Evolutionary conservation across 2,329 filamentous ascomycete genomes (phyloP), one percentile per base, ranked within the genome.

Genomic region (Rhynchosporium secalis): DNA sequence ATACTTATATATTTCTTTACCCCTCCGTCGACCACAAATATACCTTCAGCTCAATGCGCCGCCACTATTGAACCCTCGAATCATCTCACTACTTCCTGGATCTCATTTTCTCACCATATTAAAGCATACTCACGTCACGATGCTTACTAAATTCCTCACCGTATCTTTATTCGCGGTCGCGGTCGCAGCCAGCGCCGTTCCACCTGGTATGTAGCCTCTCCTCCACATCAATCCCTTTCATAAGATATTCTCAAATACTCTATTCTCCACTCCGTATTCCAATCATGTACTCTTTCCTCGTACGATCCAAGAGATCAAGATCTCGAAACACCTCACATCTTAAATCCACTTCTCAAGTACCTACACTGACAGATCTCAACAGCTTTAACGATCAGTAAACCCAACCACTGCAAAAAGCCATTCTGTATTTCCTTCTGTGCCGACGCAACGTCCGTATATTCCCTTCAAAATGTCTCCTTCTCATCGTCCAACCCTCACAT

Each of bases 371-470:
- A 26, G 40, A 45, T 6, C 26, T 13, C 3, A n/a, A 28, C 31
- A 43, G 46, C 36, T 5, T 40, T 43, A 4, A 45, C 13, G 12
- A 38, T 29, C 3, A 45, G 20, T 12, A 43, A 43, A 13, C 20
- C 52, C 28, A 45, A 13, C 15, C n/a, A 38, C 47, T 59, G 57
- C 57, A 59, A 36, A 15, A 51, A 59, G 12, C 57, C 57, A 31
- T 43, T 43, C 20, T 59, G 57, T 12, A 51, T 13, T 5, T 41
- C 36, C 0, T 36, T 51, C 7, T 59, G 57, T 36, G 28, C 47
- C 7, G 47, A 59, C 45, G 31, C 33, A 13, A 59, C 57, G 57
- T 59, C 36, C 9, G 57, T 51, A 9, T n/a, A 8, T 9, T 26
- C 9, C 33, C 29, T n/a, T n/a, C 20, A 2, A 10, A 5, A 28